Evolutionary conservation across 2,329 filamentous ascomycete species (phyloP).

Genomic region (Moelleriella libera): DNA sequence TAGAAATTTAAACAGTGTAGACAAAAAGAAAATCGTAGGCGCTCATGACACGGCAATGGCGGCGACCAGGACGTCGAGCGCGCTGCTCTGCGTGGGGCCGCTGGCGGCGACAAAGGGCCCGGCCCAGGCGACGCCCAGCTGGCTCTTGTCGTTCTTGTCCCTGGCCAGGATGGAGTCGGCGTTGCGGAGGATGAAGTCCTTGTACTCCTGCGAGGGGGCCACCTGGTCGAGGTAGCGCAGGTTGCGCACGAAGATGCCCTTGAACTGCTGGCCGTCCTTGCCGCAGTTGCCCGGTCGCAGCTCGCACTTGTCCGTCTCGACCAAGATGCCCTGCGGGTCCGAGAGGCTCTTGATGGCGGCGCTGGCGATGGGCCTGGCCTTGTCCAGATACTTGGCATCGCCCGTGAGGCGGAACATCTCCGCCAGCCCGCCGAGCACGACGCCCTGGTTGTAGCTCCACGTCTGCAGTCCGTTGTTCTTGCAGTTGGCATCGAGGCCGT

Average conservation of each 20-base stretch:
- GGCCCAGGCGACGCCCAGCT: constrained; percentile 50
- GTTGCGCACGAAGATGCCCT: constrained; percentile 56
- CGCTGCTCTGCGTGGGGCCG: constrained; percentile 49
- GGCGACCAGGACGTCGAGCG: constrained; percentile 53
- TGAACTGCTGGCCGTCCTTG: constrained; percentile 49
- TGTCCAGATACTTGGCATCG: constrained; percentile 24
- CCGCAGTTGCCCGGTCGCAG: constrained; percentile 21
- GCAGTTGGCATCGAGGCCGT: constrained; percentile 33
- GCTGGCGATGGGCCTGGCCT: constrained; percentile 33
- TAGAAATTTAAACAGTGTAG: background rate
- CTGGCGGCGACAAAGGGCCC: constrained; percentile 39
- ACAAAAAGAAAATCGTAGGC: background rate
- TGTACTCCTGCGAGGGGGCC: constrained; percentile 33
- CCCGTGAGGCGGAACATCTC: constrained; percentile 32
- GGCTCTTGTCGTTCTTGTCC: constrained; percentile 32
- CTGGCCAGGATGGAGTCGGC: constrained; percentile 52
- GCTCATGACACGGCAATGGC: constrained; percentile 27
- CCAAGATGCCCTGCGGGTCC: constrained; percentile 30
- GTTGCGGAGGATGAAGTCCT: constrained; percentile 42
- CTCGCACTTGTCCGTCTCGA: constrained; percentile 21
- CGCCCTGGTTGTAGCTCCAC: constrained; percentile 45
- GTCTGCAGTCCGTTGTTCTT: constrained; percentile 35
- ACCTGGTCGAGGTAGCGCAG: constrained; percentile 41
- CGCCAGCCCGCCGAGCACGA: constrained; percentile 39
- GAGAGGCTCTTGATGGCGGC: constrained; percentile 33